phyloP scores from a whole-genome alignment of 441 rosid genomes.

The Gossypium schwendimanii region DNA sequence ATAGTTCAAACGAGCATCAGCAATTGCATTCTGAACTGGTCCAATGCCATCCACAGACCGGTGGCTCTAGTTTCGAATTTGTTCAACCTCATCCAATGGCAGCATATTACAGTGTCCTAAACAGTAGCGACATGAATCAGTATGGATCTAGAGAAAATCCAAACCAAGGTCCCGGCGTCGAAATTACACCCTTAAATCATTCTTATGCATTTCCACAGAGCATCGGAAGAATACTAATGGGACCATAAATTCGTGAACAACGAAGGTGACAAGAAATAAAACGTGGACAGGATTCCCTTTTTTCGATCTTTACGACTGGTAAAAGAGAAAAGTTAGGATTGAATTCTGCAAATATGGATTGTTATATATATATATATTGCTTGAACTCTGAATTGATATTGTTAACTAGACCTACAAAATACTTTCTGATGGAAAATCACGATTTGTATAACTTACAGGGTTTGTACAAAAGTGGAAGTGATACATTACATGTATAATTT shows the following conservation, averaged over 20 bases:
- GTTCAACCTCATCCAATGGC: slow-evolving; percentile 40
- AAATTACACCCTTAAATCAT: slow-evolving; percentile 40
- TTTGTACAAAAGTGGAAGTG: slow-evolving; percentile 31
- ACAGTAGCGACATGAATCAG: slow-evolving; percentile 43
- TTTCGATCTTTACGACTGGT: slow-evolving; percentile 18
- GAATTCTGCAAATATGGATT: slow-evolving; percentile 11
- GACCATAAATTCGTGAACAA: slow-evolving; percentile 42
- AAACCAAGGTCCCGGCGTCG: slow-evolving; percentile 34
- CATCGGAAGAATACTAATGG: slow-evolving; percentile 64
- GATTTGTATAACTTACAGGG: not conserved
- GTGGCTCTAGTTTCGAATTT: slow-evolving; percentile 42
- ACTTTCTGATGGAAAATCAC: not conserved
- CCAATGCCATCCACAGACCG: slow-evolving; percentile 31
- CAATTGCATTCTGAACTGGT: slow-evolving; percentile 31
- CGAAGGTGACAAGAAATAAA: slow-evolving; percentile 12
- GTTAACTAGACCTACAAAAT: not conserved
- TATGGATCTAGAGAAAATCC: slow-evolving; percentile 46
- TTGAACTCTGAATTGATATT: not conserved
- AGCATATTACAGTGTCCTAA: slow-evolving; percentile 43
- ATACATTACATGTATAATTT: slow-evolving; percentile 17
- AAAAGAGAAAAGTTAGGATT: slow-evolving; percentile 18
- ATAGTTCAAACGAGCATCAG: slow-evolving; percentile 40
- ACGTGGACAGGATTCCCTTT: slow-evolving; percentile 2
- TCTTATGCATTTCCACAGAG: slow-evolving; percentile 61
- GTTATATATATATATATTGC: not conserved